Base-by-base conservation (phyloP, 257 asterid genomes). In the Solanum sejunctum region DNA sequence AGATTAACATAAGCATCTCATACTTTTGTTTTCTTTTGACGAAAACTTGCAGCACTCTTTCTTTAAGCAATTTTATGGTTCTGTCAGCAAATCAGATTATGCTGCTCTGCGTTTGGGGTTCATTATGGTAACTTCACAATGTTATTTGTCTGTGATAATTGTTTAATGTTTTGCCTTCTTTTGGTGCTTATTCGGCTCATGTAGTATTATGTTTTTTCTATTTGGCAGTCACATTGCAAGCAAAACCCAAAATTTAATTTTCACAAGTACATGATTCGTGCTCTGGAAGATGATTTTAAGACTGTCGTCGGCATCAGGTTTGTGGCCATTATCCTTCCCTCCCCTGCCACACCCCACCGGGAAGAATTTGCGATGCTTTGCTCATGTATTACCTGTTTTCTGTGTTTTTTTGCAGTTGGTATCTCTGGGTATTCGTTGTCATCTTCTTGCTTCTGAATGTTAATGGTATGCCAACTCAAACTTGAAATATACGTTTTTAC, bases 181-280 rank as follows among this genome's bases (percentile, higher is more conserved):
- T 70, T 23, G 32, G 85, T n/a, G 78, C 63, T 70, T 63, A 83
- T 51, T 26, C 20, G 7, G 61, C 26, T 39, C 17, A 49, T 61
- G 43, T n/a, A 47, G 8, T 56, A 84, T n/a, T 64, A 57, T 80
- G 72, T 64, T 85, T 82, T 85, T 81, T 87, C 86, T 52, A 83
- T 86, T 26, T 80, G 79, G 39, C 85, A 97, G 99, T 92, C 96
- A 55, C 99, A 97, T 88, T 95, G 98, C 90, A 90, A 89, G 90
- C 93, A 96, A 84, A 97, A 92, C 87, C 96, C 94, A 20, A 97
- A 94, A 90, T 95, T 97, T 88, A 92, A 97, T 91, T 97, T 97
- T 88, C 98, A 97, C 93, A 95, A 93, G 87, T 97, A 97, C 90
- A 95, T 97, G 98, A 91, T 94, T 41, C 99, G 99, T 84, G 99